Base-by-base conservation (phyloP, 768 basidiomycete species). In the Lactifluus piperatus region DNA sequence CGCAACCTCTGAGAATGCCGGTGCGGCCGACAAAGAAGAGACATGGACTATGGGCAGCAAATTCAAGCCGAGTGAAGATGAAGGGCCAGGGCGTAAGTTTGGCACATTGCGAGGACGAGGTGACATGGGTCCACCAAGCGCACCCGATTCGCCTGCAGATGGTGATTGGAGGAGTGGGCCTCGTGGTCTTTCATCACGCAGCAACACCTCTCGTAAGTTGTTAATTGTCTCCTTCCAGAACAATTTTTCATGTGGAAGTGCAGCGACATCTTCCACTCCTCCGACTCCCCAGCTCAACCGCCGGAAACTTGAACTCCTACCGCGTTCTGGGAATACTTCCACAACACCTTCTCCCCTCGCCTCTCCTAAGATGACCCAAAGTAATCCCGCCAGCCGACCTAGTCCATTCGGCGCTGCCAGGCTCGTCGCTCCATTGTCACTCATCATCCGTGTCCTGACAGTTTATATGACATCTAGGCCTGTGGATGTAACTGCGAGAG, bases 401-500 rank as follows among this genome's bases (percentile, higher is more conserved):
- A 93, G 80, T 70, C 94, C 94, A 6, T 98, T 98, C 68, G 97
- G 95, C 50, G 78, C 79, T 54, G 95, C 95, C 36, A 86, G 75
- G 89, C 90, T 65, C 50, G 81, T 50, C 20, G n/a, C n/a, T n/a
- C 26, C 27, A 16, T 24, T 27, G 65, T 3, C 49, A 41, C 22
- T 41, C 22, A n/a, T 30, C 37, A 49, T 37, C 46, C 14, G 45
- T 27, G 18, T n/a, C 16, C 27, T 46, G 54, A 50, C 46, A 22
- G 30, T 27, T 26, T 37, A 54, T 14, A 26, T 45, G 45, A 13
- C 16, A 49, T 47, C 26, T 57, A 91, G 88, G 66, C 93, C 95
- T 13, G 88, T 97, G 22, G 94, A 98, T 69, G 84, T 87, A 18
- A 76, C 86, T 34, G 75, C 79, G 0, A 81, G 82, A 54, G 94